A percentile compares a stretch with the other conserved stretches of the same genome.
Conservation (phyloP, 805 yeast genomes). For the Kuraishia piskuri region DNA sequence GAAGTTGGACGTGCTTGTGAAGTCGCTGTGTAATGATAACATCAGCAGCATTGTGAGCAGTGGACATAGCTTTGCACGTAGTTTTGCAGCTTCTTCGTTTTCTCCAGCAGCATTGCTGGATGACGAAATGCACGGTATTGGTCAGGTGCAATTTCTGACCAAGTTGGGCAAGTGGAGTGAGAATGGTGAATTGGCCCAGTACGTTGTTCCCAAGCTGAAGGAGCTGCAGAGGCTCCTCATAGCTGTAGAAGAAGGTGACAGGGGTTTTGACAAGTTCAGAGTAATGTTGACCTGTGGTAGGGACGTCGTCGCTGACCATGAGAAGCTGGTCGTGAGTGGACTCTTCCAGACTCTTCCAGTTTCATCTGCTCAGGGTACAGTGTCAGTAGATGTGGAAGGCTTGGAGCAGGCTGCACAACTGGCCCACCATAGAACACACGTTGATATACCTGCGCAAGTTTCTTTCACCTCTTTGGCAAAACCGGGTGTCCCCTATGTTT, state of each 20-base stretch:
- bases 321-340: constrained; percentile 11
- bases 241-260: constrained; percentile 16
- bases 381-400: background rate
- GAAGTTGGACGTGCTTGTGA: constrained; percentile 66
- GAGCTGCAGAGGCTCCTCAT: constrained; percentile 39
- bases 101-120: constrained; percentile 51
- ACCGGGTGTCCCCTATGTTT: constrained; percentile 56
- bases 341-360: constrained; percentile 6
- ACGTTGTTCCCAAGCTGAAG: constrained; percentile 57
- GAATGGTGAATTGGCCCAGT: constrained; percentile 38
- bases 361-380: background rate
- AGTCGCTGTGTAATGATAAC: constrained; percentile 68
- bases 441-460: constrained; percentile 82
- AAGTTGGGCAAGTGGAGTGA: constrained; percentile 46
- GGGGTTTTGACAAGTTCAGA: constrained; percentile 24
- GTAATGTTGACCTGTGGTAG: constrained; percentile 54
- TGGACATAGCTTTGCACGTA: constrained; percentile 80
- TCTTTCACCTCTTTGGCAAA: constrained; percentile 68
- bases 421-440: constrained; percentile 28
- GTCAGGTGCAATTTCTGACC: constrained; percentile 64
- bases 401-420: background rate
- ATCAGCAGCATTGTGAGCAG: constrained; percentile 73
- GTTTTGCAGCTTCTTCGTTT: constrained; percentile 55
- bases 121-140: constrained; percentile 66
- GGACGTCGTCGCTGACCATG: constrained; percentile 27